Evolutionary conservation across 139 green algal species (phyloP).

Genomic region (Trebouxia sp.): DNA sequence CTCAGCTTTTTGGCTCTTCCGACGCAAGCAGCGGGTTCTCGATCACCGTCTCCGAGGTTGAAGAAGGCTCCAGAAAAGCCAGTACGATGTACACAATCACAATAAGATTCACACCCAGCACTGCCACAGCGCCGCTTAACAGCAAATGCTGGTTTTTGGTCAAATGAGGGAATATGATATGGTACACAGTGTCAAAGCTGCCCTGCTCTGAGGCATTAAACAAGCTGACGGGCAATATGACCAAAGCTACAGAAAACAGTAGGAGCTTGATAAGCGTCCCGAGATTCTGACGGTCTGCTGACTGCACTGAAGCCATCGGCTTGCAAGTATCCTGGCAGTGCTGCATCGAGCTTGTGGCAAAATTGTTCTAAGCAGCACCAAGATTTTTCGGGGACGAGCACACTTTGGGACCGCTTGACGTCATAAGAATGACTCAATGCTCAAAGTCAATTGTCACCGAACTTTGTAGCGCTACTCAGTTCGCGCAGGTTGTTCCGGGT

Average conservation of each 20-base stretch:
- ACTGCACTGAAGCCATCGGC: background rate
- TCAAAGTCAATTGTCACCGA: too few relatives aligned
- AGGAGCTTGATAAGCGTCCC: background rate
- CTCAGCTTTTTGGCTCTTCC: background rate
- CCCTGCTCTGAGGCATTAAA: constrained; percentile 18
- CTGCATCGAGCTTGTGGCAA: background rate
- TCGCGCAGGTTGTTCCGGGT: too few relatives aligned
- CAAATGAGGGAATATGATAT: background rate
- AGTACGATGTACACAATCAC: constrained; percentile 5
- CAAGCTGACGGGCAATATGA: background rate
- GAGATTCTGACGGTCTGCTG: background rate
- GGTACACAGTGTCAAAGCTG: background rate
- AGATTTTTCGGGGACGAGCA: background rate
- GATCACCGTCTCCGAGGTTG: background rate
- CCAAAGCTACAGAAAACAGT: constrained; percentile 1
- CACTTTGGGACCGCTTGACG: too few relatives aligned
- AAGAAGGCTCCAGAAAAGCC: background rate
- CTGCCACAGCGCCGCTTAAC: background rate
- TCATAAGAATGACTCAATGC: too few relatives aligned
- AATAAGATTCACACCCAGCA: background rate
- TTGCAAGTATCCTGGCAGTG: too few relatives aligned
- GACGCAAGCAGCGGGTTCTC: background rate
- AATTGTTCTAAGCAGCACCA: background rate
- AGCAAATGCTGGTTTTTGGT: constrained; percentile 3
- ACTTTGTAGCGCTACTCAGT: too few relatives aligned